A percentile compares a stretch with the other conserved stretches of the same genome.
Conservation (phyloP, 2,329 filamentous ascomycete genomes). For the Pseudogymnoascus sp. region DNA sequence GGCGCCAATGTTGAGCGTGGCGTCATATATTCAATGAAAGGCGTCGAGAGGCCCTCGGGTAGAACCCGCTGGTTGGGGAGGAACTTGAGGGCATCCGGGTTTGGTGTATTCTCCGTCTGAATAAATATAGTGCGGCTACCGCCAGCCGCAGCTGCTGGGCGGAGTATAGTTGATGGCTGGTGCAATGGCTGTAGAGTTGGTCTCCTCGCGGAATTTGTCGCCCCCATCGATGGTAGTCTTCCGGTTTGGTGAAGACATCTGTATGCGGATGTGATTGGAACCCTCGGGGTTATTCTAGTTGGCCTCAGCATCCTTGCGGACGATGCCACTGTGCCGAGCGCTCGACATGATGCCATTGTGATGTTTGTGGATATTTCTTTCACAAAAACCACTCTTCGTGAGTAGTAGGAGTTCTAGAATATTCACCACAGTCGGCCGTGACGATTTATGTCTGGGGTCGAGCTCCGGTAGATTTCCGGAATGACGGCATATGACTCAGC, state of each 20-base stretch:
- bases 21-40: constrained; percentile 86
- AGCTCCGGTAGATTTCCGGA: not conserved
- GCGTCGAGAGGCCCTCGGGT: constrained; percentile 59
- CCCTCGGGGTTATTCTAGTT: not conserved
- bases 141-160: constrained; percentile 31
- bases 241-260: constrained; percentile 36
- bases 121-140: constrained; percentile 80
- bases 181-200: constrained; percentile 35
- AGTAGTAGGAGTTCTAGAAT: not conserved
- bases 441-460: not conserved
- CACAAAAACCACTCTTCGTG: not conserved
- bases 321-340: not conserved
- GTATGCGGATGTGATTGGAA: constrained; percentile 21
- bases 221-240: constrained; percentile 37
- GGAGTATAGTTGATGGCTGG: constrained; percentile 32
- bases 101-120: constrained; percentile 90
- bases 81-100: constrained; percentile 94
- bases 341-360: constrained; percentile 3
- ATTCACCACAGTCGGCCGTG: not conserved
- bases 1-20: constrained; percentile 82
- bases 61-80: constrained; percentile 82
- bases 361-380: not conserved
- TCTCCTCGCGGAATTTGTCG: constrained; percentile 37
- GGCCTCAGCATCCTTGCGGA: not conserved
- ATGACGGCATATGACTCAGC: constrained; percentile 2